A percentile compares a stretch with the other conserved stretches of the same genome.
phyloP scores from a whole-genome alignment of 768 basidiomycete species.

The Russula abietina region DNA sequence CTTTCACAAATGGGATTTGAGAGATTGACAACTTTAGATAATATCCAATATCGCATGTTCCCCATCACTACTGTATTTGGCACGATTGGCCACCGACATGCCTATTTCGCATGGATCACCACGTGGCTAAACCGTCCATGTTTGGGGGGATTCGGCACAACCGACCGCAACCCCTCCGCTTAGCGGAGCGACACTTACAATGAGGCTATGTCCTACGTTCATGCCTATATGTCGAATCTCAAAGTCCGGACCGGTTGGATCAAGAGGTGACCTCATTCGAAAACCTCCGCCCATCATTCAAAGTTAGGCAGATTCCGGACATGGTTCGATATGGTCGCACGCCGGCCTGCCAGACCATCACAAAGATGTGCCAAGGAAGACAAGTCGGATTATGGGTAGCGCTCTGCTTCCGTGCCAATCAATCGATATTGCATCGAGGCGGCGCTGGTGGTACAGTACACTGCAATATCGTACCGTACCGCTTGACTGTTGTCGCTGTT shows the following conservation, averaged over 20 bases:
- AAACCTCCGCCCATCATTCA: constrained; percentile 2
- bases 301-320: background rate
- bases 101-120: constrained; percentile 2
- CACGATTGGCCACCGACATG: background rate
- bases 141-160: background rate
- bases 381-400: background rate
- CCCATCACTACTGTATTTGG: background rate
- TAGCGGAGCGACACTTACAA: too few species aligned
- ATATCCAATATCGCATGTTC: background rate
- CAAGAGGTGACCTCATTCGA: background rate
- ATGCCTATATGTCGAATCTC: too few species aligned
- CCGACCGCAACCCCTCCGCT: too few species aligned
- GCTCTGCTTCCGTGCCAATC: constrained; percentile 1
- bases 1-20: background rate
- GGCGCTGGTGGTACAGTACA: background rate
- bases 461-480: background rate
- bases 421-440: background rate
- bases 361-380: background rate
- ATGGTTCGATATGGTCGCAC: background rate
- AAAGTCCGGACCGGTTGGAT: background rate
- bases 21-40: background rate
- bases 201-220: too few species aligned
- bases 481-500: background rate
- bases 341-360: background rate
- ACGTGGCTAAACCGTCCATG: background rate